These are phyloP conservation scores for Talaromyces wortmannii DNA, from an alignment of 495 filamentous ascomycete species.

Conservation along the genomic window DNA sequence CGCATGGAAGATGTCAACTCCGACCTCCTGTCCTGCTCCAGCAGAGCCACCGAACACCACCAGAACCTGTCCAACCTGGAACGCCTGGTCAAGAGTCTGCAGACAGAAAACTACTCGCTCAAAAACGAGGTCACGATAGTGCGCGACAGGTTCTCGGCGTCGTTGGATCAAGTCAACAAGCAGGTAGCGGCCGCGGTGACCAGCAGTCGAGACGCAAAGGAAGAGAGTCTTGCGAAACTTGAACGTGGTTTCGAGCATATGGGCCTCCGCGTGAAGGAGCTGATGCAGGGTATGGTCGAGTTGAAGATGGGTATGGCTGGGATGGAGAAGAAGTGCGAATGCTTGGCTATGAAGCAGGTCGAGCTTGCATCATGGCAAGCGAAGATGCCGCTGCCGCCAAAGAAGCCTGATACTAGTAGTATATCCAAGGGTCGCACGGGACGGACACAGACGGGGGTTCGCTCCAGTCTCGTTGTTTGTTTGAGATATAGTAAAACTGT, in stretches of 20 bases:
- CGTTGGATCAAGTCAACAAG: not conserved
- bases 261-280: constrained; percentile 1
- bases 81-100: constrained; percentile 7
- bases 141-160: not conserved
- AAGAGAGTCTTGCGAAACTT: not conserved
- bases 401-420: not conserved
- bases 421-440: not conserved
- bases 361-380: not conserved
- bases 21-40: constrained; percentile 5
- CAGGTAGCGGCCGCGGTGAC: not conserved
- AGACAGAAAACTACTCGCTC: constrained; percentile 10
- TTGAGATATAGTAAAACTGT: not conserved
- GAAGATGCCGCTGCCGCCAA: not conserved
- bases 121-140: not conserved
- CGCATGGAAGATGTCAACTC: constrained; percentile 7
- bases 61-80: constrained; percentile 5
- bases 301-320: not conserved
- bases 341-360: not conserved
- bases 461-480: not conserved
- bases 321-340: not conserved
- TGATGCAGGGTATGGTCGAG: not conserved
- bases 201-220: not conserved
- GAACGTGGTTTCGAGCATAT: not conserved
- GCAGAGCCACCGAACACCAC: constrained; percentile 1
- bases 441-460: not conserved